phyloP scores from a whole-genome alignment of 2,329 filamentous ascomycete genomes.

The Pleomassaria siparia region DNA sequence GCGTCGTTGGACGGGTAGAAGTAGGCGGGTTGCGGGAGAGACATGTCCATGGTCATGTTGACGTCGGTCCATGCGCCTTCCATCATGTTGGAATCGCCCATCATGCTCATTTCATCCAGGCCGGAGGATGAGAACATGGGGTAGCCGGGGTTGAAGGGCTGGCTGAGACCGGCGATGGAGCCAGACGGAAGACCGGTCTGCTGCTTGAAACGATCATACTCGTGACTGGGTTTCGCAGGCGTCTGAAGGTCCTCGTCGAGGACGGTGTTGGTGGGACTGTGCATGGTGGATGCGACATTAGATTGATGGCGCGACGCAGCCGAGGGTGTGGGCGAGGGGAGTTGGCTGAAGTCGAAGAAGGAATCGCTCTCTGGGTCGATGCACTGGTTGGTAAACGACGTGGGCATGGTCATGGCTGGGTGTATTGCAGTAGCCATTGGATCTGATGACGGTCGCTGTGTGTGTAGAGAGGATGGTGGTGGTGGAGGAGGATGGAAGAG shows the following conservation, averaged over 20 bases:
- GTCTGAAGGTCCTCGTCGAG: conserved; percentile 57
- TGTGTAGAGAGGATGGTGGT: conserved; percentile 12
- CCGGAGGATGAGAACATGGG: conserved; percentile 61
- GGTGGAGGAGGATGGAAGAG: conserved; percentile 11
- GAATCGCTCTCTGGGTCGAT: conserved; percentile 44
- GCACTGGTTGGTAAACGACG: conserved; percentile 42
- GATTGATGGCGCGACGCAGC: conserved; percentile 52
- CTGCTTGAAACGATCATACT: conserved; percentile 93
- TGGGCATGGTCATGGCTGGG: conserved; percentile 39
- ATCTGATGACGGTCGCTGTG: conserved; percentile 12
- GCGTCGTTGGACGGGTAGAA: conserved; percentile 59
- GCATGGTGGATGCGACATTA: conserved; percentile 55
- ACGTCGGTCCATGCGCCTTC: conserved; percentile 63
- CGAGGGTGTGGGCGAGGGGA: conserved; percentile 62
- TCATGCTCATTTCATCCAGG: conserved; percentile 67
- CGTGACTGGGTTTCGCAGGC: conserved; percentile 82
- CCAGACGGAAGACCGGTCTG: conserved; percentile 90
- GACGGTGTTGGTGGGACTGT: conserved; percentile 56
- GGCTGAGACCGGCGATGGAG: conserved; percentile 76
- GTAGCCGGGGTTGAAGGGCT: conserved; percentile 47
- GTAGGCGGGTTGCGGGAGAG: conserved; percentile 55
- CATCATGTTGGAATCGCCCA: conserved; percentile 52
- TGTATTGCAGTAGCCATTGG: conserved; percentile 41
- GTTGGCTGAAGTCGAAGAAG: conserved; percentile 59
- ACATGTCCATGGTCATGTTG: conserved; percentile 69